Percentiles rank a stretch among this genome's conserved stretches.
phyloP scores from a whole-genome alignment of 176 grass and related monocot genomes.

The Triticum turgidum region DNA sequence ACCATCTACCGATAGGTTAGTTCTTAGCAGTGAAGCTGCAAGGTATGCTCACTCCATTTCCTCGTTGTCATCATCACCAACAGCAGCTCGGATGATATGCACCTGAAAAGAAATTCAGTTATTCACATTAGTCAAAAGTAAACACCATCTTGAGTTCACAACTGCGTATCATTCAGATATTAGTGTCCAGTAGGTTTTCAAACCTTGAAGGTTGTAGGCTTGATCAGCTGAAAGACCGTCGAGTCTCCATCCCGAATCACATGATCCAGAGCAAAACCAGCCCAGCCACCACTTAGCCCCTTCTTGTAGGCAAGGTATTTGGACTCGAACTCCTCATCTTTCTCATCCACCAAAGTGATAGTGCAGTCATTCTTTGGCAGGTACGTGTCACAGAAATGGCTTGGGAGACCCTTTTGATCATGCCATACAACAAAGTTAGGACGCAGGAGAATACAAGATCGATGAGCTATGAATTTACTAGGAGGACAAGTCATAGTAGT shows the following conservation, averaged over 20 bases:
- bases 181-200: constrained; percentile 1
- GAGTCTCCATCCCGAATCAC: constrained; percentile 65
- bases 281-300: constrained; percentile 74
- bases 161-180: background rate
- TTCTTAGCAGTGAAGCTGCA: background rate
- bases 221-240: constrained; percentile 68
- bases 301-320: constrained; percentile 74
- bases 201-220: constrained; percentile 70
- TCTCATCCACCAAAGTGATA: constrained; percentile 65
- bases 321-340: constrained; percentile 55
- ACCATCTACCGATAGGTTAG: constrained; percentile 11
- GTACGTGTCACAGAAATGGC: constrained; percentile 64
- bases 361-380: constrained; percentile 59
- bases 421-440: background rate
- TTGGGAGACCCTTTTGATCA: constrained; percentile 54
- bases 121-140: background rate
- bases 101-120: constrained; percentile 43
- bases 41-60: constrained; percentile 23
- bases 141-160: background rate
- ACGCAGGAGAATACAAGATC: background rate
- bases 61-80: constrained; percentile 34
- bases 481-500: background rate
- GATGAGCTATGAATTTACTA: background rate
- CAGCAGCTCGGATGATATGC: constrained; percentile 59
- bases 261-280: constrained; percentile 71